Conservation (phyloP, 768 basidiomycete species). For the Lentinula edodes region DNA sequence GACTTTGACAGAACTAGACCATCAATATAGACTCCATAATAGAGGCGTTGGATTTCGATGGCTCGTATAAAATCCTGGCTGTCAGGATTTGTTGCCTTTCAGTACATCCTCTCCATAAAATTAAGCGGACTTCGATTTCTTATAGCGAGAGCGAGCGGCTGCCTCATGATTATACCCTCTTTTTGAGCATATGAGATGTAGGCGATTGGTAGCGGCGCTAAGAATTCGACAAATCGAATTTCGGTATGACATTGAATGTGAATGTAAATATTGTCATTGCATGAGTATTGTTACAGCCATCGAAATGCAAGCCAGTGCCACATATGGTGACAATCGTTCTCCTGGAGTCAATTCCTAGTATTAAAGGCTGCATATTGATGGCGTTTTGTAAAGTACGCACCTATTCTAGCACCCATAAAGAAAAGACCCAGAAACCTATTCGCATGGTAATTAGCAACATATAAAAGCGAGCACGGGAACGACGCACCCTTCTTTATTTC, state of each 20-base stretch:
- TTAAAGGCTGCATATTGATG: too few species aligned
- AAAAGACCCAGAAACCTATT: constrained; percentile 84
- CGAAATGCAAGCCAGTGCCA: constrained; percentile 83
- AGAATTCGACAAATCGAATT: neutral
- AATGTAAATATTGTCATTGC: neutral
- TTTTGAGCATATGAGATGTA: too few species aligned
- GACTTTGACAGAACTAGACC: too few species aligned
- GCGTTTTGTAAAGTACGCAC: constrained; percentile 33
- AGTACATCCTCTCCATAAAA: too few species aligned
- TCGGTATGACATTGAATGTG: too few species aligned
- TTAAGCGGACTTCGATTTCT: too few species aligned
- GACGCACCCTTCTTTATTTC: constrained; percentile 88
- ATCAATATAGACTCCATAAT: too few species aligned
- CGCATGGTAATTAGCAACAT: neutral
- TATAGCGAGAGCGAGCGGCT: too few species aligned
- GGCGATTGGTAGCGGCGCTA: neutral
- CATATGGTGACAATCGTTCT: constrained; percentile 94
- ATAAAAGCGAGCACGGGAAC: neutral
- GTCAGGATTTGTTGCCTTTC: too few species aligned
- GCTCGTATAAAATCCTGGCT: too few species aligned
- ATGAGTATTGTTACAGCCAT: constrained; percentile 78
- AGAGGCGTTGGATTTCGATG: too few species aligned
- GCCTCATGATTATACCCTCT: too few species aligned
- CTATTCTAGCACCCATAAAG: constrained; percentile 95
- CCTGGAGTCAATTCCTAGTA: constrained; percentile 39